Base-by-base conservation (phyloP, 331 rosid species). In the Spiraea crenata region DNA sequence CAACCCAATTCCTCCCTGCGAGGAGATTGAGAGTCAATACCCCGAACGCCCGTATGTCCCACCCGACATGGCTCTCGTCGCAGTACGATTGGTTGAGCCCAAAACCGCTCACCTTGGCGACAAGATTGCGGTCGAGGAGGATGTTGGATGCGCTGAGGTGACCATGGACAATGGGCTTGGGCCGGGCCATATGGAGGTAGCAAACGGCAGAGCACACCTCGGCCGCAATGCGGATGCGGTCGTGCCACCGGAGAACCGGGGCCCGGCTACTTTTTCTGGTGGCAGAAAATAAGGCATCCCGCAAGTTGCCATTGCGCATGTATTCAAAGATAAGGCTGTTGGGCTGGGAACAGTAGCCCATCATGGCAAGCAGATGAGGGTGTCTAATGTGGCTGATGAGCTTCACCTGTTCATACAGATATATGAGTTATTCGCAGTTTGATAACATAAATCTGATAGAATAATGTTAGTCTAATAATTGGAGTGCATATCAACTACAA, bases 301-400 rank as follows among this genome's bases (percentile, higher is more conserved):
- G 70, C 25, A 92, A 56, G 80, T 82, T 86, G 4, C 96, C 96
- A 13, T 84, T 79, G 49, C 86, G 80, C 96, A 92, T 85, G 78
- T 85, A 85, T 25, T 92, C 96, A 20, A 86, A 74, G 64, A 90
- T 81, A 57, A 86, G 41, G 80, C 84, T 83, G 70, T 81, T 82
- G 5, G 81, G 87, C 76, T 88, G 85, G 0, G 64, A 72, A 79
- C 96, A 88, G 59, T 85, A 82, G 42, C 98, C 98, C n/a, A 86
- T 63, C 83, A 82, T 68, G 20, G 93, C 84, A 40, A 92, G 80
- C 72, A 90, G 59, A 72, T 89, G 82, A 4, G 96, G 98, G 39
- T 92, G 98, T 52, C 89, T 79, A 44, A 90, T 74, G 8, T 76
- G 69, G 74, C 90, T 79, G 4, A 90, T 76, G 55, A 82, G 72